Evolutionary conservation across 2,329 filamentous ascomycete genomes (phyloP).

Genomic region (Raffaelea ambrosiae): DNA sequence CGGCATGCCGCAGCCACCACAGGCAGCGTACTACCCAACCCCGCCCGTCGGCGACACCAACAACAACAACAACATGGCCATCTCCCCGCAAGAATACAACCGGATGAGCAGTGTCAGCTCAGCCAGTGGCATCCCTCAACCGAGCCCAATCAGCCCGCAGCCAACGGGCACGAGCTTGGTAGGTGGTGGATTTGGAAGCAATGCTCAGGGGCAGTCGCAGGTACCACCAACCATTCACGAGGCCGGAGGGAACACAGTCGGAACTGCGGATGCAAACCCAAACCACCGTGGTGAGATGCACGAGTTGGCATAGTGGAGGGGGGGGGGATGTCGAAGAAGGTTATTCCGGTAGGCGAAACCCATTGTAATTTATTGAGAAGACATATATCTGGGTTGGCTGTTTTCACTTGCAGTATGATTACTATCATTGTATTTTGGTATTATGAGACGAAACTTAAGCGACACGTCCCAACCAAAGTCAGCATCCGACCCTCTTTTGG

Average conservation of each 20-base stretch:
- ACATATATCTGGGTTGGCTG: no score
- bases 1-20: background rate
- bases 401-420: no score
- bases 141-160: constrained; percentile 9
- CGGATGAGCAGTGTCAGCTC: constrained; percentile 10
- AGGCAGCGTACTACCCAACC: constrained; percentile 6
- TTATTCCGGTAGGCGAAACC: no score
- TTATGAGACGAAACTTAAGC: no score
- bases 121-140: background rate
- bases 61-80: constrained; percentile 7
- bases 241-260: constrained; percentile 9
- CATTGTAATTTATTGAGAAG: no score
- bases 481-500: no score
- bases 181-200: background rate
- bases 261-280: background rate
- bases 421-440: no score
- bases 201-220: constrained; percentile 1
- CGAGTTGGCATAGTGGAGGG: constrained; percentile 9
- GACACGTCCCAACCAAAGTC: no score
- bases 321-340: no score
- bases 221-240: constrained; percentile 13
- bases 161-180: constrained; percentile 3
- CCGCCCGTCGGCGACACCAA: constrained; percentile 4
- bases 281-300: constrained; percentile 14
- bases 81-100: constrained; percentile 4